Conservation (phyloP, 2,329 filamentous ascomycete genomes). For the Pseudogymnoascus sp. region DNA sequence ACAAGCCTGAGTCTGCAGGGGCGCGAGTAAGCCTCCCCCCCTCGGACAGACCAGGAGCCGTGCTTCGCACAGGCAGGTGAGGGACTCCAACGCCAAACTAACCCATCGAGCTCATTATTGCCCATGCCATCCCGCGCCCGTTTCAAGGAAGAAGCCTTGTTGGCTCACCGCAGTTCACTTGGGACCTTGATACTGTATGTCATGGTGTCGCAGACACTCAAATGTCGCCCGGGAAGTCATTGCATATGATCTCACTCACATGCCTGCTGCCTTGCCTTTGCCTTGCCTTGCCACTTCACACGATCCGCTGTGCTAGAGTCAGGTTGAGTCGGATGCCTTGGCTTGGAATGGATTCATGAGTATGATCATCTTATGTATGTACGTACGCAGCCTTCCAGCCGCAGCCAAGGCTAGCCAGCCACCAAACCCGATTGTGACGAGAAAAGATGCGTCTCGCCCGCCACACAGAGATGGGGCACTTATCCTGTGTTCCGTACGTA, state of each 20-base stretch:
- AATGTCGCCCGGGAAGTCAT: background rate
- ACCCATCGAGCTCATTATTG: background rate
- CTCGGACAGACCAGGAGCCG: conserved; percentile 2
- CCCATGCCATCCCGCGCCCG: background rate
- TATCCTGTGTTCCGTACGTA: conserved; percentile 2
- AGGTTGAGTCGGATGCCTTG: conserved; percentile 2
- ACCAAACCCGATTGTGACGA: conserved; percentile 7
- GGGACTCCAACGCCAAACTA: background rate
- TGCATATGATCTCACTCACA: conserved; percentile 7
- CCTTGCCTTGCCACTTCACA: conserved; percentile 6
- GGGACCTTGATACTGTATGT: conserved; percentile 3
- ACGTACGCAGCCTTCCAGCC: conserved; percentile 3
- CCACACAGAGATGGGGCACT: conserved; percentile 6
- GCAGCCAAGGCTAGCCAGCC: conserved; percentile 1
- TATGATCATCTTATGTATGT: conserved; percentile 3
- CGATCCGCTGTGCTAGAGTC: background rate
- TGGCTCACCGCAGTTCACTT: conserved; percentile 2
- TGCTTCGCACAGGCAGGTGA: background rate
- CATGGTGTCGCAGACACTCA: conserved; percentile 3
- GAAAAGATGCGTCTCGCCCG: conserved; percentile 5
- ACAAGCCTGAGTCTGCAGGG: background rate
- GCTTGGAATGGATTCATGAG: conserved; percentile 6
- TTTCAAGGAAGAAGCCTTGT: conserved; percentile 6
- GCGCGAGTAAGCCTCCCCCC: conserved; percentile 2
- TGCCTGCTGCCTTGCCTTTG: conserved; percentile 1